Conservation (phyloP, 2,329 filamentous ascomycete species). For the Fusarium zealandicum region DNA sequence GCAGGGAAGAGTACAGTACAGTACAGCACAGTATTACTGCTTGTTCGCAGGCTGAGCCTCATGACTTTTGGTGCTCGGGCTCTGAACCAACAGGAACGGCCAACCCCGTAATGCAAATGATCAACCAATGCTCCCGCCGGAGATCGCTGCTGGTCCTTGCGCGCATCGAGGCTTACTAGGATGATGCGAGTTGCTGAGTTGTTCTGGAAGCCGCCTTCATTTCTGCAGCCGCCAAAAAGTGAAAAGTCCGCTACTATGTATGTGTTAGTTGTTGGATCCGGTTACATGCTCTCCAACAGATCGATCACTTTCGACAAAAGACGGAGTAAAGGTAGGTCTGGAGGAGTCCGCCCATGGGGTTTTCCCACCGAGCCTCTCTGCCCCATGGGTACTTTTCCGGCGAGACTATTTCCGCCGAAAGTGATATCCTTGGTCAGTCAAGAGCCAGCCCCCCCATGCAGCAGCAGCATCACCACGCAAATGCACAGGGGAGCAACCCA, state of each 20-base stretch:
- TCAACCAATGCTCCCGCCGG: neutral
- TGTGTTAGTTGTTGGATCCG: too few relatives aligned
- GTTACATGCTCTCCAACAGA: too few relatives aligned
- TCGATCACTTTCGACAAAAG: too few relatives aligned
- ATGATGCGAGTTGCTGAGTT: neutral
- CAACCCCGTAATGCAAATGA: neutral
- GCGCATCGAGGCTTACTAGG: neutral
- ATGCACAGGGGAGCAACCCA: neutral
- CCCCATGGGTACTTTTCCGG: neutral
- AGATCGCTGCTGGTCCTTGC: neutral
- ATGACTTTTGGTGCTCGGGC: neutral
- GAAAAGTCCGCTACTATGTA: too few relatives aligned
- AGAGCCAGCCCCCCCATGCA: conserved; percentile 7
- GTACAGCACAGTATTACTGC: too few relatives aligned
- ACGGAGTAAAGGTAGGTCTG: neutral
- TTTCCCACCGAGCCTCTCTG: neutral
- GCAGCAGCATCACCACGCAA: conserved; percentile 11
- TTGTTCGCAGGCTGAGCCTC: conserved; percentile 2
- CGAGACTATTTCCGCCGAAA: conserved; percentile 9
- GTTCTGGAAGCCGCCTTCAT: neutral
- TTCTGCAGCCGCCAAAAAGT: too few relatives aligned
- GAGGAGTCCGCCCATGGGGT: conserved; percentile 1
- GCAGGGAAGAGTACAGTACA: too few relatives aligned
- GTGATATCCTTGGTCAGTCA: conserved; percentile 31
- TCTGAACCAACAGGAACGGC: conserved; percentile 1